phyloP scores from a whole-genome alignment of 345 rosid species.

The Syzygium oleosum region DNA sequence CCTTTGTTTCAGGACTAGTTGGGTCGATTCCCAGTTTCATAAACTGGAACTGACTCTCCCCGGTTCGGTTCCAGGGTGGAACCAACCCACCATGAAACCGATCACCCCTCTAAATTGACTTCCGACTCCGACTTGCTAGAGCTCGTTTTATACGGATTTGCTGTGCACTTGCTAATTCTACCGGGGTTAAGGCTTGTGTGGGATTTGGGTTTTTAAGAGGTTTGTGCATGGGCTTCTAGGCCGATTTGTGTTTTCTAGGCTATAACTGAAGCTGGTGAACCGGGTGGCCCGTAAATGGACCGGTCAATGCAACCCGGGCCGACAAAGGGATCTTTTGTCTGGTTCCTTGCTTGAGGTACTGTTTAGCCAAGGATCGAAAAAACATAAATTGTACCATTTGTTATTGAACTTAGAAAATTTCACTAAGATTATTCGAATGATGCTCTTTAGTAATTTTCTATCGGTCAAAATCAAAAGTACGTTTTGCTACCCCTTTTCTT shows the following conservation, averaged over 20 bases:
- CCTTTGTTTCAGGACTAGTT: background rate
- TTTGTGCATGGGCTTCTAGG: background rate
- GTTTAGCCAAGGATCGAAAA: background rate
- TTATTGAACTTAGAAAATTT: background rate
- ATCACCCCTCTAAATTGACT: background rate
- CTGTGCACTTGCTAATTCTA: background rate
- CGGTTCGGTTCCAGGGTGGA: background rate
- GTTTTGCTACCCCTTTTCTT: background rate
- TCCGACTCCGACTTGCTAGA: background rate
- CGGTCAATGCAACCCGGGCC: background rate
- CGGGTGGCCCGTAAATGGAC: background rate
- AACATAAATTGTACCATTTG: background rate
- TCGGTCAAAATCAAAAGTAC: background rate
- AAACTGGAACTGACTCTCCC: too few relatives aligned
- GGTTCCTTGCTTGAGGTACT: background rate
- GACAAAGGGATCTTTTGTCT: background rate
- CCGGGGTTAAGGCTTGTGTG: background rate
- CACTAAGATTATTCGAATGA: background rate
- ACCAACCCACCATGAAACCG: background rate
- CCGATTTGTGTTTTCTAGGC: background rate
- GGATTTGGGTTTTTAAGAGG: background rate
- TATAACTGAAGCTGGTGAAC: background rate
- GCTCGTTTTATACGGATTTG: too few relatives aligned
- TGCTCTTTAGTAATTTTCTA: background rate
- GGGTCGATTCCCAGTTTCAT: too few relatives aligned